Conservation (phyloP, 257 asterid species). For the Solanum ossicruentum region DNA sequence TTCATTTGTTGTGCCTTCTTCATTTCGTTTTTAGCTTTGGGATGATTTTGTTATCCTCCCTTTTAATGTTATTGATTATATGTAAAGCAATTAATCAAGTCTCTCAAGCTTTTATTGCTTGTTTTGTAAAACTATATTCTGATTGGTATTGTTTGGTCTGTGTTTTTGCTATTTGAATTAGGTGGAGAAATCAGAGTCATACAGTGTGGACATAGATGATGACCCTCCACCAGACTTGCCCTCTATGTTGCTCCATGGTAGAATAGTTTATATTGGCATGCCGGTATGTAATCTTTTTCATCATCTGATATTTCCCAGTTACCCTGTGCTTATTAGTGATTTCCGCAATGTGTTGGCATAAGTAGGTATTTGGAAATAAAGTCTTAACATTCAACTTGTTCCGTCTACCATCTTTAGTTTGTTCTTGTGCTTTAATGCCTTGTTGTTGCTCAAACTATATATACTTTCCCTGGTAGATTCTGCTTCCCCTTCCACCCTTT, state of each 20-base stretch:
- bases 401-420: neutral
- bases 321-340: neutral
- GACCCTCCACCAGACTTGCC: constrained; percentile 93
- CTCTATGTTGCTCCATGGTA: constrained; percentile 61
- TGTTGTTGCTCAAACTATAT: neutral
- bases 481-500: neutral
- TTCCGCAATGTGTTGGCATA: neutral
- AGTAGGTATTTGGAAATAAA: neutral
- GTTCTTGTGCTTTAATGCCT: neutral
- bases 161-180: constrained; percentile 21
- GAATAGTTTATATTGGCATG: constrained; percentile 90
- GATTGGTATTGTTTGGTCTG: neutral
- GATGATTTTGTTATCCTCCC: neutral
- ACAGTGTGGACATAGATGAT: constrained; percentile 56
- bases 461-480: neutral
- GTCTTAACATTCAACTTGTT: neutral
- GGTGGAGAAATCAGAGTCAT: constrained; percentile 77
- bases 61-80: neutral
- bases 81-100: neutral
- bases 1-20: neutral
- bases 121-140: neutral
- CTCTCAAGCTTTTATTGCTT: neutral
- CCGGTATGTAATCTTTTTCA: constrained; percentile 33
- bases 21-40: neutral
- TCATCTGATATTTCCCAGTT: neutral